Conservation (phyloP, 2,329 filamentous ascomycete genomes). For the Zopfia rhizophila region DNA sequence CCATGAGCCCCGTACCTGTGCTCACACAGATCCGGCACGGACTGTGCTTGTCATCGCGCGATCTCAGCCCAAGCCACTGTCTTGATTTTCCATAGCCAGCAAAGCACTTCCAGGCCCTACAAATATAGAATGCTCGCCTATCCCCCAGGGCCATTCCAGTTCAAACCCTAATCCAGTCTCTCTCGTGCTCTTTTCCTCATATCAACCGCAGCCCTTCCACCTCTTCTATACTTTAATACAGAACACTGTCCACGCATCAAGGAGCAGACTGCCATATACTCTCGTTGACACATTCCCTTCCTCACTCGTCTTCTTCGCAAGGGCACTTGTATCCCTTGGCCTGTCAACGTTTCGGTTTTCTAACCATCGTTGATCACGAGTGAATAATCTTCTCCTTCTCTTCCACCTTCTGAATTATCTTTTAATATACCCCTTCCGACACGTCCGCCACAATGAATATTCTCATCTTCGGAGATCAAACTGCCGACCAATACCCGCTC, state of each 20-base stretch:
- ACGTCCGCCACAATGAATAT: slow-evolving; percentile 53
- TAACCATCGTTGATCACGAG: too few species aligned
- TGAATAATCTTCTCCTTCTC: slow-evolving; percentile 9
- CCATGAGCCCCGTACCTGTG: slow-evolving; percentile 49
- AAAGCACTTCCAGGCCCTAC: slow-evolving; percentile 37
- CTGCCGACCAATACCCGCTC: slow-evolving; percentile 72
- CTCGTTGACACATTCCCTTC: slow-evolving; percentile 16
- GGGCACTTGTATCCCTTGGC: too few species aligned
- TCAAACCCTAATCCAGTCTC: slow-evolving; percentile 37
- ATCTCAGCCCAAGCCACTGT: slow-evolving; percentile 43
- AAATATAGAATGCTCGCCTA: slow-evolving; percentile 49
- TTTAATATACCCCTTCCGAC: slow-evolving; percentile 36
- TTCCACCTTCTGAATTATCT: slow-evolving; percentile 20
- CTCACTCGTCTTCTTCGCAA: slow-evolving; percentile 6
- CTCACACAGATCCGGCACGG: slow-evolving; percentile 51
- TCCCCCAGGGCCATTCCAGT: slow-evolving; percentile 32
- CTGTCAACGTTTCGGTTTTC: too few species aligned
- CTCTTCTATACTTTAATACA: slow-evolving; percentile 17
- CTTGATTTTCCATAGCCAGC: slow-evolving; percentile 37
- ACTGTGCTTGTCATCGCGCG: slow-evolving; percentile 49
- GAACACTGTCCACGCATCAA: slow-evolving; percentile 6
- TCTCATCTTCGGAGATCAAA: slow-evolving; percentile 78
- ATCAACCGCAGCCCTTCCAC: slow-evolving; percentile 17
- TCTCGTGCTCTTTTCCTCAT: slow-evolving; percentile 33
- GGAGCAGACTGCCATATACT: slow-evolving; percentile 14